phyloP scores from a whole-genome alignment of 2,329 filamentous ascomycete genomes.

The Teratosphaeria viscida region DNA sequence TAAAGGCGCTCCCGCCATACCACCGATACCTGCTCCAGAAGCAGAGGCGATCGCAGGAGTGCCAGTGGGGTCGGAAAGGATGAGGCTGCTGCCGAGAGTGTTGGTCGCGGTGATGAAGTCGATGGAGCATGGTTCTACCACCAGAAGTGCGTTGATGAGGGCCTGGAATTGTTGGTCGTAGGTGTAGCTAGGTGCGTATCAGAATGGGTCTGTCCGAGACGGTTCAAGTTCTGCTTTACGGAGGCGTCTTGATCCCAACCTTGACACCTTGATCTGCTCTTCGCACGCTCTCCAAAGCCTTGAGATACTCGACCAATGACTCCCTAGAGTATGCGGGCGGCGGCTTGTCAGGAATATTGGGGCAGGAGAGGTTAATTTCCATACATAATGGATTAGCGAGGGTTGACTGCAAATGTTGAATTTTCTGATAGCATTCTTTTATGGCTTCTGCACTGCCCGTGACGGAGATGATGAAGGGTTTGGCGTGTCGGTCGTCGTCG shows the following conservation, averaged over 20 bases:
- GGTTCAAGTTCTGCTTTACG: slow-evolving; percentile 22
- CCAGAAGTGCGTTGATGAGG: slow-evolving; percentile 44
- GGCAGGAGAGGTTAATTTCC: slow-evolving; percentile 70
- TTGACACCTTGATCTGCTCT: not conserved
- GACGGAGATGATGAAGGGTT: slow-evolving; percentile 60
- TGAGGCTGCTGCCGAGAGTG: slow-evolving; percentile 58
- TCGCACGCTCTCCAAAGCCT: slow-evolving; percentile 14
- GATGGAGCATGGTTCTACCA: slow-evolving; percentile 33
- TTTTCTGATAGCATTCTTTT: slow-evolving; percentile 42
- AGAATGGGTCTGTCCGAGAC: not conserved
- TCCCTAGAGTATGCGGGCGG: slow-evolving; percentile 58
- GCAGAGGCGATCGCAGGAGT: slow-evolving; percentile 41
- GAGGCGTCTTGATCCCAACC: slow-evolving; percentile 63
- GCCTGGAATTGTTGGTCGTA: slow-evolving; percentile 54
- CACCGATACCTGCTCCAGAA: slow-evolving; percentile 50
- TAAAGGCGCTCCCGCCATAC: slow-evolving; percentile 60
- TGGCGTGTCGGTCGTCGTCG: slow-evolving; percentile 24
- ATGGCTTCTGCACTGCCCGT: slow-evolving; percentile 54
- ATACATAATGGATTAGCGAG: slow-evolving; percentile 48
- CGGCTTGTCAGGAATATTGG: slow-evolving; percentile 58
- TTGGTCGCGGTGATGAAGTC: slow-evolving; percentile 67
- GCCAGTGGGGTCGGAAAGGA: slow-evolving; percentile 33
- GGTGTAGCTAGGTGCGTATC: slow-evolving; percentile 43
- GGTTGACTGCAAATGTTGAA: slow-evolving; percentile 28
- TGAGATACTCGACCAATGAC: slow-evolving; percentile 47